A percentile compares a stretch with the other conserved stretches of the same genome.
phyloP scores from a whole-genome alignment of 805 yeast species.

The Yarrowia divulgata region DNA sequence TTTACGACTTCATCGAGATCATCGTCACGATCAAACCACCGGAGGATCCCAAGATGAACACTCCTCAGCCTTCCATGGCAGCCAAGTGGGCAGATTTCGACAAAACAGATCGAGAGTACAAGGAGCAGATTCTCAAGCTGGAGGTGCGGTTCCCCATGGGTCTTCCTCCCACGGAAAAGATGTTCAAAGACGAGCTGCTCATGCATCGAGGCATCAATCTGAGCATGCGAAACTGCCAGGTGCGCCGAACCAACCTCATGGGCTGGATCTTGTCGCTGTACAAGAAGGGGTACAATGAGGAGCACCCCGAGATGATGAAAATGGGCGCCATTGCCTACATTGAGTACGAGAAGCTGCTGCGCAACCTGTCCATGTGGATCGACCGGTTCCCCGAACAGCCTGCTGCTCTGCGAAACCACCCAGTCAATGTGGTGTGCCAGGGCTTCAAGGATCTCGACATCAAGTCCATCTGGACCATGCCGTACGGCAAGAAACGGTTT shows the following conservation, averaged over 20 bases:
- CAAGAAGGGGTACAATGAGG: neutral
- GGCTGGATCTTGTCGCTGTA: neutral
- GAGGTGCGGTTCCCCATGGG: neutral
- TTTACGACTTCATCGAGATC: neutral
- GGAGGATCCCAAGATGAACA: neutral
- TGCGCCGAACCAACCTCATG: neutral
- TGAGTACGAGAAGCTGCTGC: neutral
- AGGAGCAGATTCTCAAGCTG: neutral
- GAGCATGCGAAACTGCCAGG: neutral
- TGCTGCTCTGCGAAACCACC: neutral
- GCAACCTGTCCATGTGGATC: neutral
- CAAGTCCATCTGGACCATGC: neutral
- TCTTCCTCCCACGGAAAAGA: neutral
- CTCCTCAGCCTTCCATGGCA: neutral
- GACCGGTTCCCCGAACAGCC: neutral
- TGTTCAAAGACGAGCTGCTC: neutral
- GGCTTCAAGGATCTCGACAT: neutral
- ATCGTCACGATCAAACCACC: neutral
- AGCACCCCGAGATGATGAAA: neutral
- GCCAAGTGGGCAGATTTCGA: neutral
- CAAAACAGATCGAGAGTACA: neutral
- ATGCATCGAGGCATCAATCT: neutral
- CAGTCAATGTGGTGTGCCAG: neutral
- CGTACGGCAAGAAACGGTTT: neutral
- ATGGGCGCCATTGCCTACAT: neutral